Percentiles rank a stretch among this genome's conserved stretches.
Conservation (phyloP, 164 flowering plant species). For the Vitis amurensis region DNA sequence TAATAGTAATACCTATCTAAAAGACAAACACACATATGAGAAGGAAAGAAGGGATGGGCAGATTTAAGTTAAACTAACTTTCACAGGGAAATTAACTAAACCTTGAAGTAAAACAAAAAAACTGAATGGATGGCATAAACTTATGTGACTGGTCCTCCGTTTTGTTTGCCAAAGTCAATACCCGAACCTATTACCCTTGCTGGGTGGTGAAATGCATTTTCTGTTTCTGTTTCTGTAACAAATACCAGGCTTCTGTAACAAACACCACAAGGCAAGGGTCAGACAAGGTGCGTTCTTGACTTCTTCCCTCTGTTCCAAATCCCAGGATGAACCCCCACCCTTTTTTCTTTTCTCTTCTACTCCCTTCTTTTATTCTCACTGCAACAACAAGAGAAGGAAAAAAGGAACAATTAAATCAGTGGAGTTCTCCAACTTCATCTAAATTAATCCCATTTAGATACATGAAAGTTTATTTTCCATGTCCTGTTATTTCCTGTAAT, state of each 20-base stretch:
- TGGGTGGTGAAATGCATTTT: slow-evolving; percentile 23
- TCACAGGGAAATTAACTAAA: background rate
- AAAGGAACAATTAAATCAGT: too few relatives aligned
- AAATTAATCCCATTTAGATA: too few relatives aligned
- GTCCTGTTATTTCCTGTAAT: too few relatives aligned
- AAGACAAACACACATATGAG: background rate
- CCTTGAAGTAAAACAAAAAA: background rate
- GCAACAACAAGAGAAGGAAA: background rate
- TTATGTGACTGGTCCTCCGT: background rate
- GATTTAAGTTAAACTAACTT: background rate
- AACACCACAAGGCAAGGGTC: slow-evolving; percentile 44
- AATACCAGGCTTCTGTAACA: slow-evolving; percentile 22
- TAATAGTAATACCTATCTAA: background rate
- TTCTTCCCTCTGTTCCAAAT: slow-evolving; percentile 29
- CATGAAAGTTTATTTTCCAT: too few relatives aligned
- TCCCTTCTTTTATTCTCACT: slow-evolving; percentile 1
- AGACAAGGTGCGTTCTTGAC: slow-evolving; percentile 96
- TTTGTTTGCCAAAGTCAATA: slow-evolving; percentile 63
- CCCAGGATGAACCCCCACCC: slow-evolving; percentile 2
- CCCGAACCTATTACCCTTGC: slow-evolving; percentile 82
- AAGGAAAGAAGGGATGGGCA: background rate
- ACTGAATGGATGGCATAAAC: background rate
- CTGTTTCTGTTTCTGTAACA: background rate
- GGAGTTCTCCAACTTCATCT: too few relatives aligned
- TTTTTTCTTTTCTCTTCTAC: slow-evolving; percentile 1